Evolutionary conservation across 495 filamentous ascomycete genomes (phyloP), one percentile per base, ranked within the genome.

Genomic region (Podospora pseudocomata): DNA sequence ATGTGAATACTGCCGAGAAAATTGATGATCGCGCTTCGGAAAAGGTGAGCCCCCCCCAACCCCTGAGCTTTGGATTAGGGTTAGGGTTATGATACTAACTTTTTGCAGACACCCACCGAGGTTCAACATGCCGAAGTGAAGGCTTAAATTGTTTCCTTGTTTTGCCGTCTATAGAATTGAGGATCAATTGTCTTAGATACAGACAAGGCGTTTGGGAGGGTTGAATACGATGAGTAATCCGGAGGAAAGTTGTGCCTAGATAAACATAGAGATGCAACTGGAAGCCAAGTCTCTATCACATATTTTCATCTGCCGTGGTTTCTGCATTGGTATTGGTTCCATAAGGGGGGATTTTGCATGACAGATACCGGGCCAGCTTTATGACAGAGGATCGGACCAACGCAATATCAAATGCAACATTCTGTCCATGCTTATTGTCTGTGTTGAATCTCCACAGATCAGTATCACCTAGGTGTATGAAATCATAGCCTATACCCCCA

Each of bases 41-140:
- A n/a, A 34, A 62, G 11, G 60, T 30, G 15, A 62, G 30, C 2
- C 5, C 32, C 32, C 7, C 26, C 23, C 23, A 23, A 23, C 23
- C 23, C 27, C 23, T 60, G 13, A 16, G 18, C 32, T 16, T 32
- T 34, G 7, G 13, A 34, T 62, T 28, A 34, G 3, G 5, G 4
- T 32, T 32, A 32, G 30, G 30, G 30, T 32, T 32, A 62, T 5
- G 18, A 15, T 59, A 20, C 56, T 59, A 59, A 59, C 56, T 9
- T 59, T 20, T 59, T 20, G 7, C 16, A 61, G 23, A 28, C 28
- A 18, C 16, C 23, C 7, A 61, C 59, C 26, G 23, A 61, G 27
- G 59, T 61, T 32, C 59, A 61, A 26, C 59, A 61, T 32, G 20
- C 59, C 23, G 59, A 61, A 15, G 5, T 61, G 19, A 61, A 61